Conservation (phyloP, 2,329 filamentous ascomycete species). For the Cephalotrichum gorgonifer region DNA sequence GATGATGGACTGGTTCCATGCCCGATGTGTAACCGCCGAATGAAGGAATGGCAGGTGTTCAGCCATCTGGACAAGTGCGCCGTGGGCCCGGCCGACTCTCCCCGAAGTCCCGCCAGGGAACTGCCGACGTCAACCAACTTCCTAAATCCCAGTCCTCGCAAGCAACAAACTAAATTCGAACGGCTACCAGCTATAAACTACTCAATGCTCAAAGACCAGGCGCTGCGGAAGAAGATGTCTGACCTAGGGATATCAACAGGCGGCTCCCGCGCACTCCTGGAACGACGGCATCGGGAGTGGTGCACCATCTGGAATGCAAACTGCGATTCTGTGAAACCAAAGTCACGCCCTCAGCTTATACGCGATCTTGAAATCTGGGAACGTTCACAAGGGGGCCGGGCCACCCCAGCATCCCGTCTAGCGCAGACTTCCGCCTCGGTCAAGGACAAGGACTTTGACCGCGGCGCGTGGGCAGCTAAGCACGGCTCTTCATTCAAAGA, state of each 20-base stretch:
- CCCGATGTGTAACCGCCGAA: slow-evolving; percentile 67
- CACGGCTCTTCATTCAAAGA: slow-evolving; percentile 69
- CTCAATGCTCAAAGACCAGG: slow-evolving; percentile 69
- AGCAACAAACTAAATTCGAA: slow-evolving; percentile 34
- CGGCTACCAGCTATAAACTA: slow-evolving; percentile 77
- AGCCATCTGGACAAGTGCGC: slow-evolving; percentile 64
- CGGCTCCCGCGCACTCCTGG: slow-evolving; percentile 60
- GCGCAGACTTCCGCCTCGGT: slow-evolving; percentile 27
- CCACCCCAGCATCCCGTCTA: slow-evolving; percentile 24
- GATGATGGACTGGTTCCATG: slow-evolving; percentile 74
- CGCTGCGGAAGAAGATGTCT: slow-evolving; percentile 68
- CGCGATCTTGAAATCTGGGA: slow-evolving; percentile 83
- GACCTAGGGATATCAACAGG: slow-evolving; percentile 68
- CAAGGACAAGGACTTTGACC: slow-evolving; percentile 84
- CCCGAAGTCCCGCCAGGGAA: slow-evolving; percentile 1
- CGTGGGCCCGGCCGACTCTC: slow-evolving; percentile 21
- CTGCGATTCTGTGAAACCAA: slow-evolving; percentile 71
- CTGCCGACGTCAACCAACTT: slow-evolving; percentile 3
- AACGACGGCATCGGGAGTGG: slow-evolving; percentile 84
- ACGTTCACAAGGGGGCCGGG: slow-evolving; percentile 60
- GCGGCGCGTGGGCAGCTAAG: slow-evolving; percentile 59
- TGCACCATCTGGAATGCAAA: slow-evolving; percentile 95
- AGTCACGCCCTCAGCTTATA: slow-evolving; percentile 59
- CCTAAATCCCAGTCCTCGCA: slow-evolving; percentile 15
- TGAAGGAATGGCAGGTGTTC: slow-evolving; percentile 72